A percentile compares a stretch with the other conserved stretches of the same genome.
Conservation (phyloP, 805 yeast genomes). For the Teunomyces atbi region DNA sequence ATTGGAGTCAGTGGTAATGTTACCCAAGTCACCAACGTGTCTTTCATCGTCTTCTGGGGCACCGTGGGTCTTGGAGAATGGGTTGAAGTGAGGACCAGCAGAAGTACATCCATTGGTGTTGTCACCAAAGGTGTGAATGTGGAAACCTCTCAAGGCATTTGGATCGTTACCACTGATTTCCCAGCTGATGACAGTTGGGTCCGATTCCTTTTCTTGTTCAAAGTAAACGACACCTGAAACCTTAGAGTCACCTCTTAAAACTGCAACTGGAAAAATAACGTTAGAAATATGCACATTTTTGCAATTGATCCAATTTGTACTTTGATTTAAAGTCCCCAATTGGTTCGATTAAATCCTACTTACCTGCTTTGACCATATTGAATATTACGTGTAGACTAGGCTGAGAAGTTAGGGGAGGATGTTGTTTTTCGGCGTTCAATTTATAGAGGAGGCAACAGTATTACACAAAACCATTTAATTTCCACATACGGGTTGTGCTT, state of each 20-base stretch:
- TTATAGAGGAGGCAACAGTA: background rate
- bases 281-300: constrained; percentile 13
- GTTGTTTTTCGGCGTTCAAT: background rate
- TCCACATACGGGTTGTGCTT: background rate
- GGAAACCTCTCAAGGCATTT: constrained; percentile 94
- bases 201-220: constrained; percentile 76
- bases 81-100: constrained; percentile 97
- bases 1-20: constrained; percentile 77
- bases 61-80: constrained; percentile 86
- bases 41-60: constrained; percentile 78
- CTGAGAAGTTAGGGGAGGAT: background rate
- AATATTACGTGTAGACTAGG: constrained; percentile 13
- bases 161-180: constrained; percentile 88
- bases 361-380: constrained; percentile 65
- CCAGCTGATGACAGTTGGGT: constrained; percentile 83
- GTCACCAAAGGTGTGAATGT: constrained; percentile 97
- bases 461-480: constrained; percentile 3
- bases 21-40: constrained; percentile 97
- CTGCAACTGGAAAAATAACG: constrained; percentile 62
- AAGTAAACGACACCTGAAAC: constrained; percentile 86
- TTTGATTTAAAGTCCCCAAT: background rate
- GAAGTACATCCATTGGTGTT: constrained; percentile 99
- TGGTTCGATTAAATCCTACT: constrained; percentile 22
- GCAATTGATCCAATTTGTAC: background rate
- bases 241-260: constrained; percentile 90